phyloP scores from a whole-genome alignment of 140 eudicot species.

The Bidens hawaiensis region DNA sequence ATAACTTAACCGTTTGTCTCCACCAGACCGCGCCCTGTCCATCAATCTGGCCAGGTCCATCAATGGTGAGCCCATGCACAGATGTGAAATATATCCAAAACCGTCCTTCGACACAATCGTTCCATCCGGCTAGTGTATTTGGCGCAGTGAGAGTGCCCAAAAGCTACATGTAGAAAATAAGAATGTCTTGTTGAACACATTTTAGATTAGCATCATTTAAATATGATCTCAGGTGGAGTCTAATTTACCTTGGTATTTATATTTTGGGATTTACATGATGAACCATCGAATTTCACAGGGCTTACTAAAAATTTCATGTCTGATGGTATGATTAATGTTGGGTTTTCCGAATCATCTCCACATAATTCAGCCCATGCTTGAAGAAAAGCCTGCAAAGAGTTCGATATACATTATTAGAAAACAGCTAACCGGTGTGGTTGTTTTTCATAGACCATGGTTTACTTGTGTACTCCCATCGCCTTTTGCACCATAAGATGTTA shows the following conservation, averaged over 20 bases:
- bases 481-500: conserved; percentile 33
- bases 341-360: conserved; percentile 11
- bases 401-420: not conserved
- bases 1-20: conserved; percentile 16
- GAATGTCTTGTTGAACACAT: no score
- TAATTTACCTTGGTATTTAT: conserved; percentile 22
- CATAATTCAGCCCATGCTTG: conserved; percentile 32
- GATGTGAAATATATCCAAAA: conserved; percentile 27
- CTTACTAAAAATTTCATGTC: conserved; percentile 19
- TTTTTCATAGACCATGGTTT: not conserved
- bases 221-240: not conserved
- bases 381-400: conserved; percentile 29
- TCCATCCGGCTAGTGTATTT: conserved; percentile 17
- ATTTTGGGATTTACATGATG: conserved; percentile 21
- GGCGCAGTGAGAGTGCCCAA: conserved; percentile 34
- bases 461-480: conserved; percentile 34
- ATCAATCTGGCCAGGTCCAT: conserved; percentile 35
- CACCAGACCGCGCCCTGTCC: conserved; percentile 37
- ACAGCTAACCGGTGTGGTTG: not conserved
- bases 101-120: not conserved
- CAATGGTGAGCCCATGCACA: conserved; percentile 25
- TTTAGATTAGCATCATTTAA: no score
- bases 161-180: conserved; percentile 16
- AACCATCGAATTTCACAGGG: conserved; percentile 26
- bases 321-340: conserved; percentile 24